Evolutionary conservation across 805 yeast species (phyloP), one percentile per base, ranked within the genome.

Genomic region (Saturnispora hagleri): DNA sequence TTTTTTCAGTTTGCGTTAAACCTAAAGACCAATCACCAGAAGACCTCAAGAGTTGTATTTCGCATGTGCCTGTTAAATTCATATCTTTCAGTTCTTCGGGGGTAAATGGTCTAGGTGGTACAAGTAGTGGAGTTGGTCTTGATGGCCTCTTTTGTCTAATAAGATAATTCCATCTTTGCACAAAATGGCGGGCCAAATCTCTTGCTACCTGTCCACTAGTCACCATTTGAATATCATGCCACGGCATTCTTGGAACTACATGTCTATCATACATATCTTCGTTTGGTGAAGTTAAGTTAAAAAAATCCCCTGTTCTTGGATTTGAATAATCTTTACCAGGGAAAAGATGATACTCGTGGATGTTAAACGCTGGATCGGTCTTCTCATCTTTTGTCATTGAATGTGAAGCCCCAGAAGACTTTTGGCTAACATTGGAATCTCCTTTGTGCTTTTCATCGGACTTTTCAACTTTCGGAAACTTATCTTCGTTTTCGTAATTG

Each of bases 211-310:
- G 95, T 13, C 99, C 99, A 2, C 90, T 80, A 1, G 95, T 82
- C 70, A 89, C 81, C 95, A 90, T 93, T 59, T 93, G 98, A 38
- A 93, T 88, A 74, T 93, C 99, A 67, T 93, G 99, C 99, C 99
- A 93, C 9, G 99, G 99, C 99, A 93, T 93, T 60, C 99, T 79
- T 2, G 99, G 98, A 20, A 79, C 76, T 18, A 66, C 66, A 15
- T 76, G 72, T 54, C 99, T 77, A 66, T 93, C 95, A 62, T 89
- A 89, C 93, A 91, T 85, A 22, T 88, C 87, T 48, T 88, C 95
- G 61, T 83, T 89, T 2, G 99, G 98, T 58, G 82, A 80, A 56
- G 89, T 88, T 53, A 93, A 73, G 3, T 76, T 83, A 62, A 66
- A 77, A 64, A 93, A 93, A 65, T 93, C 99, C 60, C 84, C 84